Evolutionary conservation across 352 stramenopile genomes (phyloP).

Genomic region (Albugo candida): DNA sequence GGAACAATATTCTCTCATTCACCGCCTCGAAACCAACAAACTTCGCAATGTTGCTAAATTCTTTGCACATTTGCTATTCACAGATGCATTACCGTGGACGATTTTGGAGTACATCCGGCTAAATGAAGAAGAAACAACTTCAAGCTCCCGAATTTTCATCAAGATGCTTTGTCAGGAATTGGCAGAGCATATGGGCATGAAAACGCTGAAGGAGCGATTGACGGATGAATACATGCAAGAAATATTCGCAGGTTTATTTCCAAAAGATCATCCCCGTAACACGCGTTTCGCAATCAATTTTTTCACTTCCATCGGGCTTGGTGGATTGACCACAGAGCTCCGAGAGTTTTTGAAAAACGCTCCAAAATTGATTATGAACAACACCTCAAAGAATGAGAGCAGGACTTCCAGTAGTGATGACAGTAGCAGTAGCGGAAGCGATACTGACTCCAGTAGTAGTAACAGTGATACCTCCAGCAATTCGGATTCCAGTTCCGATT

Average conservation of each 20-base stretch:
- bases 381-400: conserved; percentile 7
- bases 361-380: conserved; percentile 84
- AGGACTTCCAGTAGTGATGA: background rate
- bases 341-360: conserved; percentile 93
- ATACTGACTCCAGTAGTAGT: conserved; percentile 14
- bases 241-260: conserved; percentile 92
- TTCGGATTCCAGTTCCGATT: conserved; percentile 17
- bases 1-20: conserved; percentile 90
- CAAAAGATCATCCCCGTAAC: conserved; percentile 92
- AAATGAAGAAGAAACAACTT: conserved; percentile 98
- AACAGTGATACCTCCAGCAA: conserved; percentile 15
- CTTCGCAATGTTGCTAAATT: conserved; percentile 97
- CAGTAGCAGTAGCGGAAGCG: background rate
- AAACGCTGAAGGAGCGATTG: conserved; percentile 90
- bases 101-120: conserved; percentile 92
- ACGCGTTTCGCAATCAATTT: conserved; percentile 99
- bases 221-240: conserved; percentile 79
- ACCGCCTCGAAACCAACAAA: conserved; percentile 98
- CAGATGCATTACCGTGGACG: conserved; percentile 95
- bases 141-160: conserved; percentile 97
- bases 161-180: conserved; percentile 99
- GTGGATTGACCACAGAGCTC: conserved; percentile 92
- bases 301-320: conserved; percentile 97
- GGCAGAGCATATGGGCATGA: conserved; percentile 91
- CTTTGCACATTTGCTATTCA: conserved; percentile 95